These are phyloP conservation scores for Fomitopsis schrenkii DNA, from an alignment of 1,284 basidiomycete species.

Conservation along the genomic window DNA sequence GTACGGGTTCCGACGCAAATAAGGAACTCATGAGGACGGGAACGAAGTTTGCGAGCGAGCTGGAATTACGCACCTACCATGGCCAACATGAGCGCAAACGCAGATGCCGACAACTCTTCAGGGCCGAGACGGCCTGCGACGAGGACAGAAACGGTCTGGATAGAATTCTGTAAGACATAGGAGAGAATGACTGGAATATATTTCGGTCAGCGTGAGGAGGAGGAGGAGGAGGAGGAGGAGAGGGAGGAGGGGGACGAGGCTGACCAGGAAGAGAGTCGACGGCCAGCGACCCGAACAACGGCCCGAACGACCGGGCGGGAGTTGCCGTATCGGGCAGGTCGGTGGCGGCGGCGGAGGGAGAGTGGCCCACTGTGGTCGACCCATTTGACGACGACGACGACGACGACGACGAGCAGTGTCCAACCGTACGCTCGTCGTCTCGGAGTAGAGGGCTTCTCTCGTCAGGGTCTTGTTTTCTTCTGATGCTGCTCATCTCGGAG, in stretches of 20 bases:
- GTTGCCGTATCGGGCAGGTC: slow-evolving; percentile 15
- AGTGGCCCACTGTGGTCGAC: slow-evolving; percentile 11
- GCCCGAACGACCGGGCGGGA: slow-evolving; percentile 28
- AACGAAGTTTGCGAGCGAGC: neutral
- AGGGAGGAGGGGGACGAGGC: slow-evolving; percentile 9
- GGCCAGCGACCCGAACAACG: slow-evolving; percentile 43
- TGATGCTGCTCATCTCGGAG: slow-evolving; percentile 5
- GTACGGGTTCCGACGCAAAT: slow-evolving; percentile 6
- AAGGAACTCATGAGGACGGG: neutral
- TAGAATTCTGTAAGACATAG: slow-evolving; percentile 69
- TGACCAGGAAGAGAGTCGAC: slow-evolving; percentile 54
- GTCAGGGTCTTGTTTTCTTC: neutral
- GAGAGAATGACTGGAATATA: slow-evolving; percentile 29
- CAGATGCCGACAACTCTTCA: slow-evolving; percentile 63
- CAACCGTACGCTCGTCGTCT: neutral
- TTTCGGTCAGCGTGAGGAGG: neutral
- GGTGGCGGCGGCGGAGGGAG: slow-evolving; percentile 11
- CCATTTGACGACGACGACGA: slow-evolving; percentile 7
- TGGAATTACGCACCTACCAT: slow-evolving; percentile 61
- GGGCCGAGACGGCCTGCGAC: slow-evolving; percentile 65
- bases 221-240: neutral
- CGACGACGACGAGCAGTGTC: neutral
- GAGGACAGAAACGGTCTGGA: slow-evolving; percentile 61
- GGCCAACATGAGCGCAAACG: slow-evolving; percentile 73
- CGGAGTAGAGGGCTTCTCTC: slow-evolving; percentile 21